Evolutionary conservation across 805 yeast species (phyloP).

Genomic region (Grigorovia yakushimaensis): DNA sequence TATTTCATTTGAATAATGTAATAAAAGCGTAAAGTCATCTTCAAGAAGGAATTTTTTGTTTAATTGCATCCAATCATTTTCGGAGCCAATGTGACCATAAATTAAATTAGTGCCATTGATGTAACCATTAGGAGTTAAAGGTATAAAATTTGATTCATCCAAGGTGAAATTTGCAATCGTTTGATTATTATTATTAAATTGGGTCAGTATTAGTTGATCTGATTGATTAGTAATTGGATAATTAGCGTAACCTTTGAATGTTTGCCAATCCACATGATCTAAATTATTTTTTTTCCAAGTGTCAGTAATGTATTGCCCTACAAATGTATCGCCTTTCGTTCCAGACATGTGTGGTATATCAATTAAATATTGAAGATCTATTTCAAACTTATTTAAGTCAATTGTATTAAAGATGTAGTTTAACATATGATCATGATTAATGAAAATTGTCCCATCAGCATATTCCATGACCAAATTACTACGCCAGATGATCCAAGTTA

Average conservation of each 20-base stretch:
- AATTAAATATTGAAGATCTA: conserved; percentile 57
- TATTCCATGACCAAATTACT: conserved; percentile 34
- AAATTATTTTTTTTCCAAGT: conserved; percentile 49
- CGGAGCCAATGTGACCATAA: conserved; percentile 58
- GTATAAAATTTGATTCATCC: conserved; percentile 44
- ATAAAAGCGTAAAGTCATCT: conserved; percentile 42
- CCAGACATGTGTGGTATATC: conserved; percentile 80
- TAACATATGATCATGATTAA: conserved; percentile 43
- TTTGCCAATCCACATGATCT: conserved; percentile 28
- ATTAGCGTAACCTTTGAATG: conserved; percentile 47
- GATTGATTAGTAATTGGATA: conserved; percentile 41
- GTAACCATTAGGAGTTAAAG: conserved; percentile 52
- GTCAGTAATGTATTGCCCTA: conserved; percentile 55
- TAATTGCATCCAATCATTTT: conserved; percentile 41
- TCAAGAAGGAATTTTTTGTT: conserved; percentile 8
- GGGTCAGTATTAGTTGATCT: conserved; percentile 9
- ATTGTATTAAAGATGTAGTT: conserved; percentile 38
- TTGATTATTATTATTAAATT: conserved; percentile 17
- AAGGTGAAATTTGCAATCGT: conserved; percentile 15
- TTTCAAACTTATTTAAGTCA: conserved; percentile 48
- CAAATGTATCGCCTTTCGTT: conserved; percentile 68
- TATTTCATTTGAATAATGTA: conserved; percentile 40
- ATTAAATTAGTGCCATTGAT: conserved; percentile 40
- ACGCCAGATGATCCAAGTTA: conserved; percentile 45
- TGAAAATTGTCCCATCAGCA: conserved; percentile 43